phyloP scores from a whole-genome alignment of 1,284 basidiomycete species.

The Phylloboletellus chloephorus region DNA sequence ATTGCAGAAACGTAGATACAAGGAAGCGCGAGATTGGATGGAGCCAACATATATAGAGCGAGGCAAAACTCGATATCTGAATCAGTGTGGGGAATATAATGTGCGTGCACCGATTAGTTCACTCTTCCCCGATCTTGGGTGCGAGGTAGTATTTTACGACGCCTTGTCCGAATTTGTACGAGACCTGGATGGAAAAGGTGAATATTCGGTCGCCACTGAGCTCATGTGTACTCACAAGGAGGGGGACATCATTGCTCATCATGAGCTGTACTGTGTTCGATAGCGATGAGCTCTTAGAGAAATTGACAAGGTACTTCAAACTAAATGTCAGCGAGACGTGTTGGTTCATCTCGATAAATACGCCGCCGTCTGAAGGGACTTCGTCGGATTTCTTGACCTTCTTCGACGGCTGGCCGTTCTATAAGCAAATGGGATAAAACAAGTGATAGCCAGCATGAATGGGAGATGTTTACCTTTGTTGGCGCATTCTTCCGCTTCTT shows the following conservation, averaged over 20 bases:
- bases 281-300: slow-evolving; percentile 86
- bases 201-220: slow-evolving; percentile 9
- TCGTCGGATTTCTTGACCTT: slow-evolving; percentile 51
- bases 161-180: slow-evolving; percentile 81
- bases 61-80: slow-evolving; percentile 9
- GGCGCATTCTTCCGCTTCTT: slow-evolving; percentile 61
- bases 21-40: slow-evolving; percentile 1
- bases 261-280: slow-evolving; percentile 72
- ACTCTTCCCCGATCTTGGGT: slow-evolving; percentile 85
- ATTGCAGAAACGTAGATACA: slow-evolving; percentile 17
- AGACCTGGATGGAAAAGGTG: slow-evolving; percentile 47
- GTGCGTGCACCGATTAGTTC: slow-evolving; percentile 9
- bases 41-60: slow-evolving; percentile 12
- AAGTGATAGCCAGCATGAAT: background rate
- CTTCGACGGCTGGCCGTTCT: slow-evolving; percentile 46
- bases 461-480: slow-evolving; percentile 42
- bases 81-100: slow-evolving; percentile 8
- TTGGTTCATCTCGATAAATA: slow-evolving; percentile 78
- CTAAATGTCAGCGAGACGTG: slow-evolving; percentile 94
- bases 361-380: slow-evolving; percentile 47
- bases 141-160: slow-evolving; percentile 84
- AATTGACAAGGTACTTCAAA: slow-evolving; percentile 96
- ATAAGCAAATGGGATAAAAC: slow-evolving; percentile 19
- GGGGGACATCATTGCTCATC: slow-evolving; percentile 89
- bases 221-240: slow-evolving; percentile 52